phyloP scores from a whole-genome alignment of 176 grass and related monocot species.

The Musa beccarii region DNA sequence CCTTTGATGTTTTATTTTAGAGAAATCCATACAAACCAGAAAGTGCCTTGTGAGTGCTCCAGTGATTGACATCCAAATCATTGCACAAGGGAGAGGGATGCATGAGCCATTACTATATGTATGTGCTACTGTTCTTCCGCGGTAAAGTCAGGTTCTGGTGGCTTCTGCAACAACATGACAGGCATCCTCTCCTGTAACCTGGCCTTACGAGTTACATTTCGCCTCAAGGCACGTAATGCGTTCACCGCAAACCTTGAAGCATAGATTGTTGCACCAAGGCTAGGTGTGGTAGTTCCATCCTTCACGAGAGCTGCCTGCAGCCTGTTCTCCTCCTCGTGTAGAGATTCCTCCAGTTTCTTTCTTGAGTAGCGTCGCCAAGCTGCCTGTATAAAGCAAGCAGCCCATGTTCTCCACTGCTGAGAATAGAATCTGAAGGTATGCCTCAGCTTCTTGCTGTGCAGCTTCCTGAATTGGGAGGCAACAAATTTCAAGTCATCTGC shows the following conservation, averaged over 20 bases:
- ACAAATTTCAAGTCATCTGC: slow-evolving; percentile 1
- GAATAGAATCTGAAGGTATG: not conserved
- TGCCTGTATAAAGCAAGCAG: slow-evolving; percentile 11
- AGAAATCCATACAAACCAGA: not conserved
- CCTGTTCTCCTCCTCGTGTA: slow-evolving; percentile 10
- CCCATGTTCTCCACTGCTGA: slow-evolving; percentile 2
- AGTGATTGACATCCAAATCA: no score
- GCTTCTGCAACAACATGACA: slow-evolving; percentile 23
- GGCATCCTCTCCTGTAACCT: slow-evolving; percentile 22
- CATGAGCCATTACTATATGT: not conserved
- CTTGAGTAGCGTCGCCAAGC: not conserved
- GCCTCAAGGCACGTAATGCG: not conserved
- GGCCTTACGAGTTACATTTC: slow-evolving; percentile 15
- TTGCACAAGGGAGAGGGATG: not conserved
- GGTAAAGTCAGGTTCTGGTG: slow-evolving; percentile 20
- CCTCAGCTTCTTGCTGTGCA: not conserved
- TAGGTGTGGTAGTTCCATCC: not conserved
- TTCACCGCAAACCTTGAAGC: slow-evolving; percentile 21
- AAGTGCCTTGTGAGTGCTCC: not conserved
- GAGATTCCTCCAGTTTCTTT: not conserved
- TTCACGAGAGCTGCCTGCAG: slow-evolving; percentile 13
- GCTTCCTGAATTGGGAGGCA: not conserved
- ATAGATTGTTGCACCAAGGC: slow-evolving; percentile 19
- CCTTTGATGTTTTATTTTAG: no score
- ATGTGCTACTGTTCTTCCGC: slow-evolving; percentile 5